Evolutionary conservation across 2,329 filamentous ascomycete species (phyloP), one percentile per base, ranked within the genome.

Genomic region (Colletotrichum melonis): DNA sequence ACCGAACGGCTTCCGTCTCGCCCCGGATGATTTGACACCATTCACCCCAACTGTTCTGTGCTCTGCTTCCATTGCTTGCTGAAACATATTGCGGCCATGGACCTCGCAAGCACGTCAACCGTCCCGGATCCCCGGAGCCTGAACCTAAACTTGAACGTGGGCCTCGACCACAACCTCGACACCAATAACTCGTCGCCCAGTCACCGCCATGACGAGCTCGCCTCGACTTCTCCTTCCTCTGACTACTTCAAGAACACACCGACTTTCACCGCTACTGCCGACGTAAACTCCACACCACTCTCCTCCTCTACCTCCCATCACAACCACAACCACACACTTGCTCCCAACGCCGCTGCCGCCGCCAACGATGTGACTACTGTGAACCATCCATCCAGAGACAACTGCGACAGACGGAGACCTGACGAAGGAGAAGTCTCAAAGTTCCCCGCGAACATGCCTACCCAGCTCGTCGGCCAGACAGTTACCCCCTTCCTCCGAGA

Each of bases 401-500:
- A 86, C 78, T 90, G 88, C 78, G 86, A 90, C 75, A 84, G 87
- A 75, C 81, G 85, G 73, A 82, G 87, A 70, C 85, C 85, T 26
- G 84, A 88, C 72, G 87, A 89, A 72, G 84, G 86, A 75, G 85
- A 87, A 74, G 82, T 82, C 67, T 84, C 84, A 54, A 85, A 88
- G 24, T 82, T 90, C 62, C 73, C 74, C 5, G 84, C 86, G 77
- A 90, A 87, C 80, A 90, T 91, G 87, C 86, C 89, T 60, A 86
- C 87, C 74, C 92, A 92, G 76, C 88, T 95, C 69, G 92, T 94
- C 75, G 90, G 91, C 78, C 91, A 94, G 84, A 94, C 94, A 70
- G 92, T 98, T 75, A 93, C 93, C 46, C 95, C 96, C 1, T 98
- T 98, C 81, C 90, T 98, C 67, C 92, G 94, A 76, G 93, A 95